phyloP scores from a whole-genome alignment of 1,284 basidiomycete species.

The Leccinum pachyderme region DNA sequence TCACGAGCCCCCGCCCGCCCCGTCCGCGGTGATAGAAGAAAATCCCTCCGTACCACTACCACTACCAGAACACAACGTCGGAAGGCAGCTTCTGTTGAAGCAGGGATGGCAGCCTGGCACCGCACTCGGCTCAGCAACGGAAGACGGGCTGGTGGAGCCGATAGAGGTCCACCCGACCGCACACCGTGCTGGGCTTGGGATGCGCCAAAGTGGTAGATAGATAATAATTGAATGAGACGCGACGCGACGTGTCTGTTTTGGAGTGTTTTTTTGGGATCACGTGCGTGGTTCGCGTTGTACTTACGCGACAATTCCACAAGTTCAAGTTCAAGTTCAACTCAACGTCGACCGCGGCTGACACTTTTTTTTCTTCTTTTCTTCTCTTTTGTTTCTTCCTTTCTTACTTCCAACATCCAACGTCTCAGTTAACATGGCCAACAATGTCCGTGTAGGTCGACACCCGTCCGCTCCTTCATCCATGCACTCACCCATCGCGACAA shows the following conservation, averaged over 20 bases:
- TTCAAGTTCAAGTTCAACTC: slow-evolving; percentile 10
- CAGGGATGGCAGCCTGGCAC: slow-evolving; percentile 75
- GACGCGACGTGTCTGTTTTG: slow-evolving; percentile 39
- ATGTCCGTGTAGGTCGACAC: slow-evolving; percentile 47
- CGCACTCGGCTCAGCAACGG: slow-evolving; percentile 43
- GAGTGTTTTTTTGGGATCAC: slow-evolving; percentile 29
- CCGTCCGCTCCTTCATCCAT: slow-evolving; percentile 4
- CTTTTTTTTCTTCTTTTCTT: slow-evolving; percentile 20
- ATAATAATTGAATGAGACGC: not conserved
- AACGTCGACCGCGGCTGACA: slow-evolving; percentile 31
- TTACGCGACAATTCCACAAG: slow-evolving; percentile 26
- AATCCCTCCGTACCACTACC: slow-evolving; percentile 43
- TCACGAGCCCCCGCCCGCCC: slow-evolving; percentile 13
- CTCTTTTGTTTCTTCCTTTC: slow-evolving; percentile 22
- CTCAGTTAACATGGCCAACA: slow-evolving; percentile 48
- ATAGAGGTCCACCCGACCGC: slow-evolving; percentile 44
- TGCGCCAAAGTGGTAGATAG: slow-evolving; percentile 23
- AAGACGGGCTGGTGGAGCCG: slow-evolving; percentile 51
- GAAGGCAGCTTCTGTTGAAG: slow-evolving; percentile 62
- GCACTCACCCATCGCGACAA: slow-evolving; percentile 13
- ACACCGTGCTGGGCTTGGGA: slow-evolving; percentile 56
- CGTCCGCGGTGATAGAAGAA: slow-evolving; percentile 27
- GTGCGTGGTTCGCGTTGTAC: slow-evolving; percentile 35
- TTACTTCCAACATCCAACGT: slow-evolving; percentile 3
- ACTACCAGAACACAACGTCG: slow-evolving; percentile 58